Evolutionary conservation across 345 rosid genomes (phyloP), one percentile per base, ranked within the genome.

Genomic region (Murraya koenigii): DNA sequence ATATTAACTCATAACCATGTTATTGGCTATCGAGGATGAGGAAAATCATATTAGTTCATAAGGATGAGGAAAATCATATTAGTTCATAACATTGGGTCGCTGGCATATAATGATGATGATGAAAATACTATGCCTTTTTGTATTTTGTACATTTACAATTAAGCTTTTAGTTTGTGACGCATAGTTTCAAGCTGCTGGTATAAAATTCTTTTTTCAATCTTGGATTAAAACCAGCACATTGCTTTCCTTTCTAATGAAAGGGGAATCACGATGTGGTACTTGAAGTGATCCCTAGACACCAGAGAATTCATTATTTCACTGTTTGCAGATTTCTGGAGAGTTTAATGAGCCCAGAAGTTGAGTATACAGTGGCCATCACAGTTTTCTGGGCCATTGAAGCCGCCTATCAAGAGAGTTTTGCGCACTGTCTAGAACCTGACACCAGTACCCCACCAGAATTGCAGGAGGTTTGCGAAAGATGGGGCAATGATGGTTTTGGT

Each of bases 331-430:
- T 91, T 82, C 62, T 95, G 59, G 94, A 87, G 87, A 85, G 83
- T 54, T 68, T 94, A 76, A 90, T 81, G 89, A 80, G 80, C 38
- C 80, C 86, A 26, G 91, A 90, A 38, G 90, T 86, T 7, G 89
- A 88, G 35, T 92, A 88, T 80, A 66, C 89, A 0, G 85, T 85
- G 72, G 89, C 88, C 14, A 73, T 88, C 65, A 80, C 93, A 9
- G 95, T 93, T 13, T 87, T 89, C 25, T 95, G 97, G 98, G 93
- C 90, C 20, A 91, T 91, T 1, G 97, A 95, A 86, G 83, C 92
- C 1, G 92, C 89, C 58, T 94, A 94, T 79, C 97, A 87, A 75
- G 92, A 87, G 88, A 90, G 97, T 76, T 94, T 92, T 38, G 89
- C 95, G 4, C 89, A 86, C 74, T 94, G 97, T 87, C 80, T 91